phyloP scores from a whole-genome alignment of 805 yeast genomes.

The Kluyveromyces lactis region DNA sequence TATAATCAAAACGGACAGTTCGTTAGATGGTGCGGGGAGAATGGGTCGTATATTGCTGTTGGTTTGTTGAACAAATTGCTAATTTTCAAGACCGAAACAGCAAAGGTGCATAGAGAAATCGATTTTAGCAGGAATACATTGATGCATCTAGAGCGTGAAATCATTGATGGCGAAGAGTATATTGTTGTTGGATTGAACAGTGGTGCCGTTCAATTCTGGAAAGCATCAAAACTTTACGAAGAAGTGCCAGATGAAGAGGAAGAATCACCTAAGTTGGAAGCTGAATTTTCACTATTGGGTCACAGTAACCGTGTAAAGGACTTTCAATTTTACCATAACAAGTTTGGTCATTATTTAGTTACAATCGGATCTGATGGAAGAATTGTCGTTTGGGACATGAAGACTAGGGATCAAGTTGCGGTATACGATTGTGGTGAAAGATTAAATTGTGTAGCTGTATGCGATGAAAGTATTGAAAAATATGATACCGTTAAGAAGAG shows the following conservation, averaged over 20 bases:
- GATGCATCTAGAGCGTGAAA: slow-evolving; percentile 55
- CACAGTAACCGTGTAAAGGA: slow-evolving; percentile 85
- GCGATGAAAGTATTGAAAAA: slow-evolving; percentile 73
- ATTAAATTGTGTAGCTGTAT: slow-evolving; percentile 72
- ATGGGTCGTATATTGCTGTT: slow-evolving; percentile 68
- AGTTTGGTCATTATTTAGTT: slow-evolving; percentile 42
- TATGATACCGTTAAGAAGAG: slow-evolving; percentile 59
- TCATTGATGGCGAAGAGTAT: slow-evolving; percentile 43
- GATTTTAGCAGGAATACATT: slow-evolving; percentile 43
- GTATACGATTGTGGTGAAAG: slow-evolving; percentile 89
- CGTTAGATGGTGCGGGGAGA: slow-evolving; percentile 54
- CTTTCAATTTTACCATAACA: slow-evolving; percentile 45
- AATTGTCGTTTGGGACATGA: slow-evolving; percentile 82
- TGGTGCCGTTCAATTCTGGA: slow-evolving; percentile 59
- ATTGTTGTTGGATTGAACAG: slow-evolving; percentile 60
- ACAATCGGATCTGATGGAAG: slow-evolving; percentile 91
- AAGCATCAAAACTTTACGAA: slow-evolving; percentile 30
- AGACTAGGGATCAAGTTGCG: slow-evolving; percentile 68
- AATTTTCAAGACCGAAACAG: slow-evolving; percentile 55
- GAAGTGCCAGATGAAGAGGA: slow-evolving; percentile 12
- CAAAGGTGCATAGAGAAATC: slow-evolving; percentile 47
- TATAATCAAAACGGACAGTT: slow-evolving; percentile 60
- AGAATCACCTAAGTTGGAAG: slow-evolving; percentile 25
- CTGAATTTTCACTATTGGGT: slow-evolving; percentile 60
- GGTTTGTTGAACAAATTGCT: slow-evolving; percentile 61